Evolutionary conservation across 208 protist species (phyloP), one percentile per base, ranked within the genome.

Genomic region (Herpetomonas samuelpessoai): DNA sequence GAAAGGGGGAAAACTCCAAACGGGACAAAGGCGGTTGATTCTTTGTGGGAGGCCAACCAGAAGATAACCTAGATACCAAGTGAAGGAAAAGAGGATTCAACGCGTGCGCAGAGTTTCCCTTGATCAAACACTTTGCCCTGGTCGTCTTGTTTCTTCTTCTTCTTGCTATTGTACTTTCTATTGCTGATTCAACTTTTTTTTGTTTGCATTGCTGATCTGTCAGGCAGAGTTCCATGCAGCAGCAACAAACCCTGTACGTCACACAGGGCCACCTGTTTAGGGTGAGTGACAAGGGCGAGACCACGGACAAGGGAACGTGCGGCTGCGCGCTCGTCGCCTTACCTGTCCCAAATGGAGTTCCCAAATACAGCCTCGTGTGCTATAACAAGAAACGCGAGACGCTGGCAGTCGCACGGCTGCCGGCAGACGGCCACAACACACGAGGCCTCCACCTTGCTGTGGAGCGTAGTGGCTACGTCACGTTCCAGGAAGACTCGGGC

Each of bases 361-460:
- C 82, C 21, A 85, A 80, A 58, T 94, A 92, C 67, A 89, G 69
- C 29, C 49, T 92, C 35, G 88, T 94, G 6, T 94, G 84, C 76
- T 94, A 94, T 71, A 86, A 81, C 55, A 79, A 68, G 2, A 50
- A 75, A 30, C 82, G 81, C 24, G 62, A 82, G 38, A 89, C 81
- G 19, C 68, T 89, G 19, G 91, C 83, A 45, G 75, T 86, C 10
- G 83, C 71, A 4, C 50, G 74, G 26, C 57, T 92, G 7, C 48
- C 63, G 24, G 54, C 62, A 19, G 79, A 80, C 41, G 67, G 28
- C 10, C 46, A 44, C 38, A 88, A 78, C 65, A 76, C 79, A n/a
- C 65, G 73, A 0, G 58, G 81, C 41, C 67, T 76, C 30, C 74
- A 84, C 55, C 54, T 90, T 55, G 50, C 71, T 28, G 26, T 86